Evolutionary conservation across 169 alveolate species (phyloP).

Genomic region (Plasmodium malariae): DNA sequence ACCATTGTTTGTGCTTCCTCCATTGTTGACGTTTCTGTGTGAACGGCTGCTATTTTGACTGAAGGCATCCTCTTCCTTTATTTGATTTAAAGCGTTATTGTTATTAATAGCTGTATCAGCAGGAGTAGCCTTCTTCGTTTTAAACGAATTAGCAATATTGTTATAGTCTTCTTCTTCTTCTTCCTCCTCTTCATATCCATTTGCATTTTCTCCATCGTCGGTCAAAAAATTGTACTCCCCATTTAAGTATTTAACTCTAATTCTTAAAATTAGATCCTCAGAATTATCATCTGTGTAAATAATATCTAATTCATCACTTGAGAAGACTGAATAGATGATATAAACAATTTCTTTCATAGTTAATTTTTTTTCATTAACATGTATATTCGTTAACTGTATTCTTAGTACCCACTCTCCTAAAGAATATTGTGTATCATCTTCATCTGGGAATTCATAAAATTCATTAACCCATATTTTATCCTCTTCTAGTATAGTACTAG

Average conservation of each 20-base stretch:
- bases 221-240: conserved; percentile 78
- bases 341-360: conserved; percentile 96
- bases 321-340: conserved; percentile 91
- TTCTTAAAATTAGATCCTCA: conserved; percentile 95
- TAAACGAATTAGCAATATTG: conserved; percentile 7
- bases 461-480: conserved; percentile 96
- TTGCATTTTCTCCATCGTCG: conserved; percentile 65
- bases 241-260: conserved; percentile 91
- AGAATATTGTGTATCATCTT: conserved; percentile 89
- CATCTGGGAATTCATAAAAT: conserved; percentile 96
- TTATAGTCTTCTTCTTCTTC: conserved; percentile 62
- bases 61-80: conserved; percentile 35
- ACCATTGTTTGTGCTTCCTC: conserved; percentile 30
- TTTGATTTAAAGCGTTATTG: neutral
- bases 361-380: conserved; percentile 96
- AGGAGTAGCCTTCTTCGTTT: conserved; percentile 5
- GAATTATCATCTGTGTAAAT: conserved; percentile 98
- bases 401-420: conserved; percentile 97
- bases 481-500: conserved; percentile 93
- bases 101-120: neutral
- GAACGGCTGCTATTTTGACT: neutral
- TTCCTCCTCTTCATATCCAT: conserved; percentile 53
- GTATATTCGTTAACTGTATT: conserved; percentile 94
- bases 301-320: conserved; percentile 93
- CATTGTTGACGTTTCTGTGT: conserved; percentile 26